Evolutionary conservation across 2,329 filamentous ascomycete species (phyloP), one percentile per base, ranked within the genome.

Genomic region (Trichoderma sp.): DNA sequence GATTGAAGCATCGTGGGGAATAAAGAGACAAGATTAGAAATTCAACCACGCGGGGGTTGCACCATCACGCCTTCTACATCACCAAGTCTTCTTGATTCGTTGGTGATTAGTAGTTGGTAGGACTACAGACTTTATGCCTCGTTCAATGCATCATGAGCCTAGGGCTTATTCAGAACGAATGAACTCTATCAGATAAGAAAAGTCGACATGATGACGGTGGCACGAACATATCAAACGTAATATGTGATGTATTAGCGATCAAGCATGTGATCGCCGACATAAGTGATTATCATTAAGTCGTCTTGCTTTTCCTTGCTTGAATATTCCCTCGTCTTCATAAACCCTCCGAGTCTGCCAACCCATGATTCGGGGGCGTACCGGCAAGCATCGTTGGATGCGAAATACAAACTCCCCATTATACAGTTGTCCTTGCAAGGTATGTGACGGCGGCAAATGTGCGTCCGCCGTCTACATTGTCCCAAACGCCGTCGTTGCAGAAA

Each of bases 261-360:
- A 18, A 21, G n/a, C 21, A 60, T 45, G 35, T 38, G 21, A 53
- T 59, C 24, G 62, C 41, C 63, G 71, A 74, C 63, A 74, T 59
- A 18, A 67, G 63, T 66, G 53, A 74, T 74, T 74, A 74, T 67
- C 71, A 74, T 74, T 74, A 74, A 74, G 63, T 66, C 71, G 63
- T 74, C 71, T 60, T 67, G 63, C 56, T 50, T 60, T 33, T 31
- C 53, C 38, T 50, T 53, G 41, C 69, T 24, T 64, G 11, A 24
- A 38, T 64, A 53, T 29, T 38, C 18, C 69, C 60, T 56, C 16
- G 29, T 14, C 41, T 16, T 38, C 29, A 65, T 65, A 53, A 56
- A 38, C n/a, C 29, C 29, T 6, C 63, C 21, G 24, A 18, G 8
- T 11, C 45, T 33, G 74, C 74, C 74, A 62, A 27, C 41, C 41